These are phyloP conservation scores for Verticillium isaacii DNA, from an alignment of 2,329 filamentous ascomycete species.

Conservation along the genomic window DNA sequence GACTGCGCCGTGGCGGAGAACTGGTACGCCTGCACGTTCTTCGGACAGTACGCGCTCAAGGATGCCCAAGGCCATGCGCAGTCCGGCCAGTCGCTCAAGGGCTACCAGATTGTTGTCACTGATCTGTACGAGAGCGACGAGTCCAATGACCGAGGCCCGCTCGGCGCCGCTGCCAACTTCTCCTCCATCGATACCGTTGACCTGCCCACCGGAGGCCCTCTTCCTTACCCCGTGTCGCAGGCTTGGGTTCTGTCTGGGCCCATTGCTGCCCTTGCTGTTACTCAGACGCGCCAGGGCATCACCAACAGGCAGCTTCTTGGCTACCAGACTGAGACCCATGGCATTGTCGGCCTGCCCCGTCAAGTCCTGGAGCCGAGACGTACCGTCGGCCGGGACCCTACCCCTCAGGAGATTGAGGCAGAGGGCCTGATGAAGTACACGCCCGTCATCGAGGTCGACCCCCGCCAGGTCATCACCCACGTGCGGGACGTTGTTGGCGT, in stretches of 20 bases:
- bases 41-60: conserved; percentile 53
- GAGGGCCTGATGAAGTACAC: conserved; percentile 77
- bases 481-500: conserved; percentile 76
- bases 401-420: conserved; percentile 65
- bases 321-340: conserved; percentile 66
- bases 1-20: conserved; percentile 84
- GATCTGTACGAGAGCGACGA: conserved; percentile 86
- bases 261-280: conserved; percentile 76
- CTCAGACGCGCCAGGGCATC: conserved; percentile 89
- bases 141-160: conserved; percentile 78
- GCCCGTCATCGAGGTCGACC: conserved; percentile 77
- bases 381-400: conserved; percentile 80
- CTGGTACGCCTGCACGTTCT: conserved; percentile 88
- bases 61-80: conserved; percentile 32
- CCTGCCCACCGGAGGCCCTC: conserved; percentile 45
- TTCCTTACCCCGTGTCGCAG: conserved; percentile 75
- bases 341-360: conserved; percentile 76
- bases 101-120: conserved; percentile 78
- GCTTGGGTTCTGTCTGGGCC: conserved; percentile 75
- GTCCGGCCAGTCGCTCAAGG: conserved; percentile 58
- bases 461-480: conserved; percentile 76
- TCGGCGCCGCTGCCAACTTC: conserved; percentile 65
- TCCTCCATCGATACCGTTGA: conserved; percentile 70
- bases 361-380: conserved; percentile 78
- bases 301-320: conserved; percentile 77